A percentile compares a stretch with the other conserved stretches of the same genome.
These are phyloP conservation scores for Malus asiatica DNA, from an alignment of 306 rosid genomes.

Conservation along the genomic window DNA sequence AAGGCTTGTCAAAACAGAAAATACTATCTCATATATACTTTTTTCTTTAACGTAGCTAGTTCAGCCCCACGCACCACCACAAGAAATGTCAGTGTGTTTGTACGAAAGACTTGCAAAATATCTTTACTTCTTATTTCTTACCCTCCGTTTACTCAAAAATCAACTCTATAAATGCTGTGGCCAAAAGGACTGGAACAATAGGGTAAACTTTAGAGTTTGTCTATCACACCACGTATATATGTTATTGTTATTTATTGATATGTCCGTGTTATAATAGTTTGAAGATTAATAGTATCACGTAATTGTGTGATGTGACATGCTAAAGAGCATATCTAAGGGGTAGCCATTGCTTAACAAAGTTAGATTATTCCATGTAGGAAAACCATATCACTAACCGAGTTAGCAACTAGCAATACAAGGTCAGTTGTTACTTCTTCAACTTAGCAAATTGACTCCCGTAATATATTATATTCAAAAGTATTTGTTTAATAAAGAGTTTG, in stretches of 20 bases:
- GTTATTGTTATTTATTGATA: neutral
- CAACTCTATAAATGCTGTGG: neutral
- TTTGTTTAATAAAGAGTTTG: too few species aligned
- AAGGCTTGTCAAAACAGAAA: neutral
- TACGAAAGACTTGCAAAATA: neutral
- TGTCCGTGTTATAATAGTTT: too few species aligned
- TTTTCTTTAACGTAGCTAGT: neutral
- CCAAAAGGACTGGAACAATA: neutral
- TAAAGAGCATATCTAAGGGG: too few species aligned
- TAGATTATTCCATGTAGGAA: too few species aligned
- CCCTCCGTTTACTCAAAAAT: neutral
- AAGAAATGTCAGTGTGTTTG: neutral
- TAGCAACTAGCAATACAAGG: too few species aligned
- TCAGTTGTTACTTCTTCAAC: too few species aligned
- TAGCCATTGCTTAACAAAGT: too few species aligned
- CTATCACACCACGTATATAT: neutral
- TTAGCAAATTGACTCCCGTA: too few species aligned
- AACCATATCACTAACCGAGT: too few species aligned
- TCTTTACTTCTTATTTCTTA: neutral
- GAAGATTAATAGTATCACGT: neutral
- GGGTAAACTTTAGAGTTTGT: neutral
- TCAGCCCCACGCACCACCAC: conserved; percentile 1
- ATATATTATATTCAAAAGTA: too few species aligned
- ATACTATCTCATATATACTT: neutral
- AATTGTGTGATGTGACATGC: neutral